A percentile compares a stretch with the other conserved stretches of the same genome.
Conservation (phyloP, 306 rosid genomes). For the Rosa persica region DNA sequence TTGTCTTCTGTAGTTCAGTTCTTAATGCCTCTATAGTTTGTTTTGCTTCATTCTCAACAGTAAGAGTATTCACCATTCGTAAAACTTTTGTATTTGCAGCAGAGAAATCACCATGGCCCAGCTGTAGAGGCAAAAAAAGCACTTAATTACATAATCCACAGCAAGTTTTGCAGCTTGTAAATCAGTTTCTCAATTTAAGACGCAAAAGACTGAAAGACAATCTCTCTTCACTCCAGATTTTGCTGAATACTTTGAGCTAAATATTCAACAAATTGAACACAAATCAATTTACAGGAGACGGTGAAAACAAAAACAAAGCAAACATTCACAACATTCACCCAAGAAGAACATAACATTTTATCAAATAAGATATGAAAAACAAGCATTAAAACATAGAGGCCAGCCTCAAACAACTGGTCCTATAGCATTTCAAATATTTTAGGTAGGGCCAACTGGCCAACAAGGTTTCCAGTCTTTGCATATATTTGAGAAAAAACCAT, state of each 20-base stretch:
- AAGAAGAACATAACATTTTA: background rate
- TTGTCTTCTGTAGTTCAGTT: slow-evolving; percentile 81
- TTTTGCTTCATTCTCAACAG: slow-evolving; percentile 88
- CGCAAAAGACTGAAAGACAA: background rate
- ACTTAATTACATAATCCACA: background rate
- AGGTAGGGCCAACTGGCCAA: background rate
- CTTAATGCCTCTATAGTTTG: slow-evolving; percentile 91
- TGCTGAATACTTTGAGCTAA: background rate
- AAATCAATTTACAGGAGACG: background rate
- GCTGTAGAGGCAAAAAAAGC: slow-evolving; percentile 42
- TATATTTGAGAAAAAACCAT: background rate
- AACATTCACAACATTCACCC: background rate
- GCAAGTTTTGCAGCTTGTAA: slow-evolving; percentile 5
- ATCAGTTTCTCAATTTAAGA: background rate
- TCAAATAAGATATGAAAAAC: background rate
- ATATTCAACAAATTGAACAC: background rate
- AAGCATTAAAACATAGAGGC: background rate
- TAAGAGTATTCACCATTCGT: slow-evolving; percentile 91
- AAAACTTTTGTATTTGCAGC: slow-evolving; percentile 90
- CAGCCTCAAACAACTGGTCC: background rate
- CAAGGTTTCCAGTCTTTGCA: background rate
- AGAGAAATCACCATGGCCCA: slow-evolving; percentile 88
- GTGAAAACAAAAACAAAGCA: background rate
- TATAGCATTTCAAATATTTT: background rate
- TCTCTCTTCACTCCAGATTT: background rate